Conservation (phyloP, 1,139 yeast genomes). For the Suhomyces panamericanus region DNA sequence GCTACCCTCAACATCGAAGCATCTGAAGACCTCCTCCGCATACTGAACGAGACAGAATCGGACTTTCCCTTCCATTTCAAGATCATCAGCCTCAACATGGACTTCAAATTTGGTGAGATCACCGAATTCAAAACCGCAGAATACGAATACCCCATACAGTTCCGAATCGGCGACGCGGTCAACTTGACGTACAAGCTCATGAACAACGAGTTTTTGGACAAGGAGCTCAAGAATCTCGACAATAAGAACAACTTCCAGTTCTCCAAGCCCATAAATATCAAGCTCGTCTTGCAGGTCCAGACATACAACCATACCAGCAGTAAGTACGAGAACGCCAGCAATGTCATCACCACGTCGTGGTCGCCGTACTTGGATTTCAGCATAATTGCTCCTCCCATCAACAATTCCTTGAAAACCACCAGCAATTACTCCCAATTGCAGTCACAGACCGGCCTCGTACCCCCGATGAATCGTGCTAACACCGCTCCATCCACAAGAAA, state of each 20-base stretch:
- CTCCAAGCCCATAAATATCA: constrained; percentile 37
- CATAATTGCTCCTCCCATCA: constrained; percentile 47
- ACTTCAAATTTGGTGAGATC: constrained; percentile 37
- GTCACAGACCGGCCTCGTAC: constrained; percentile 18
- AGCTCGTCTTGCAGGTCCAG: constrained; percentile 31
- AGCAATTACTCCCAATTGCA: constrained; percentile 26
- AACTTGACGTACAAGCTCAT: constrained; percentile 48
- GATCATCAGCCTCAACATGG: constrained; percentile 45
- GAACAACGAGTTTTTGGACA: constrained; percentile 30
- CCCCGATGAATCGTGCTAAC: constrained; percentile 1
- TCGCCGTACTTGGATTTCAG: constrained; percentile 62
- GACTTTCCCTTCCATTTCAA: constrained; percentile 30
- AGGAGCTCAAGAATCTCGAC: constrained; percentile 22
- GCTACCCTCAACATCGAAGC: constrained; percentile 59
- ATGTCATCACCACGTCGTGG: constrained; percentile 56
- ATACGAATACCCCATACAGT: constrained; percentile 31
- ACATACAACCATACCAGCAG: constrained; percentile 13
- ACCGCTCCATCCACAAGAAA: constrained; percentile 17
- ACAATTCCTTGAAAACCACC: constrained; percentile 36
- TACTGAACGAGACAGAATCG: constrained; percentile 14
- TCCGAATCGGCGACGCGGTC: constrained; percentile 33
- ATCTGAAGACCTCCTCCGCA: constrained; percentile 42
- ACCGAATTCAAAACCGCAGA: constrained; percentile 27
- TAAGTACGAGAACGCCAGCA: constrained; percentile 22
- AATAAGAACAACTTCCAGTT: constrained; percentile 14